Evolutionary conservation across 306 rosid species (phyloP).

Genomic region (Oemleria cerasiformis): DNA sequence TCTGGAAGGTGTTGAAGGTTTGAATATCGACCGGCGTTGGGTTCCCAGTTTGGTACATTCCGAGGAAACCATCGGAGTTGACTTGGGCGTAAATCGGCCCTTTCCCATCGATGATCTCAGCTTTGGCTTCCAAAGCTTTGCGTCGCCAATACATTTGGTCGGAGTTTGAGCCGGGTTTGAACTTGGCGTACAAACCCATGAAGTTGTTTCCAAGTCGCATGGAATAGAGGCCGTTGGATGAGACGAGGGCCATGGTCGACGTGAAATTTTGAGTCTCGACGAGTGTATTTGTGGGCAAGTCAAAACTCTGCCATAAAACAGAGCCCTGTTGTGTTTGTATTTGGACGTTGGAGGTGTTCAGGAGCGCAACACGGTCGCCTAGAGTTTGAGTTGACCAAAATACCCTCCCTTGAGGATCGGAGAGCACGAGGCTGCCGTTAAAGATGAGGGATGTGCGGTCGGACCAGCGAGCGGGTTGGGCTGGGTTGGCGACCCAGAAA

Average conservation of each 20-base stretch:
- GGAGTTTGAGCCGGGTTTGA: conserved; percentile 5
- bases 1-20: conserved; percentile 57
- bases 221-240: conserved; percentile 46
- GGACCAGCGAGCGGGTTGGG: conserved; percentile 46
- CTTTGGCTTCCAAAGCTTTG: conserved; percentile 52
- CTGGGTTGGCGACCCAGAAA: conserved; percentile 66
- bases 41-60: conserved; percentile 66
- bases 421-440: conserved; percentile 65
- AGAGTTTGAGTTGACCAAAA: conserved; percentile 64
- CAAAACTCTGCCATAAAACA: conserved; percentile 70
- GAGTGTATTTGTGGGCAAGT: conserved; percentile 63
- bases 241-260: conserved; percentile 36
- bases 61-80: conserved; percentile 60
- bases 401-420: conserved; percentile 34
- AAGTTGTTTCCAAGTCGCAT: conserved; percentile 51
- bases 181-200: conserved; percentile 52
- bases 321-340: conserved; percentile 23
- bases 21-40: conserved; percentile 54
- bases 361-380: conserved; percentile 48
- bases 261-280: conserved; percentile 73
- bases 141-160: conserved; percentile 55
- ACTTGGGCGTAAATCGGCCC: conserved; percentile 69
- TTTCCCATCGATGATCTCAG: conserved; percentile 36
- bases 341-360: conserved; percentile 64
- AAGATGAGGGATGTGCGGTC: conserved; percentile 50